These are phyloP conservation scores for Cryptosporidium ubiquitum DNA, from an alignment of 169 alveolate species.

Conservation along the genomic window DNA sequence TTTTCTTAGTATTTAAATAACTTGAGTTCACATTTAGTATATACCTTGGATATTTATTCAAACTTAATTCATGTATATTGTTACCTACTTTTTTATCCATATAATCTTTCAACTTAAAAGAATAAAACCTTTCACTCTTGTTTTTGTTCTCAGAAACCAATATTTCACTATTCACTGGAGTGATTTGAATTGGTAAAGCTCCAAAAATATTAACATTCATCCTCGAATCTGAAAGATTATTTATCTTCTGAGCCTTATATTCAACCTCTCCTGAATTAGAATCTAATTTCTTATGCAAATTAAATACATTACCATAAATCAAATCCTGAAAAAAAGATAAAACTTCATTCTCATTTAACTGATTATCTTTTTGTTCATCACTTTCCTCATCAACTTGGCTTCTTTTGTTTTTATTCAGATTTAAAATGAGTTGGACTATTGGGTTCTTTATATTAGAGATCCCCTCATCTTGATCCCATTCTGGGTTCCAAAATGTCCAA, in stretches of 20 bases:
- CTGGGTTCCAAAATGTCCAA: slow-evolving; percentile 67
- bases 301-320: slow-evolving; percentile 5
- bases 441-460: neutral
- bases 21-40: neutral
- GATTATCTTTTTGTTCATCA: neutral
- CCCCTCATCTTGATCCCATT: slow-evolving; percentile 19
- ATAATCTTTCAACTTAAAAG: neutral
- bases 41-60: neutral
- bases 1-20: neutral
- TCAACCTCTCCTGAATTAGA: neutral
- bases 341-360: slow-evolving; percentile 3
- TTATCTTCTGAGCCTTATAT: slow-evolving; percentile 19
- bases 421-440: neutral
- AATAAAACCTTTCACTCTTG: neutral
- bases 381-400: neutral
- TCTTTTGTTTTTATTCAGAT: neutral
- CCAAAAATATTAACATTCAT: slow-evolving; percentile 22
- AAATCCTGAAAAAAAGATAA: slow-evolving; percentile 11
- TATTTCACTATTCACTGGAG: neutral
- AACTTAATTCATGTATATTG: too few species aligned
- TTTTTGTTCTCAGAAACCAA: neutral
- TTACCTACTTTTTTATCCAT: neutral
- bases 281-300: neutral
- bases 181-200: slow-evolving; percentile 41
- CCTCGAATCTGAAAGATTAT: neutral